These are phyloP conservation scores for Linnemannia exigua DNA, from an alignment of 192 early-diverging fungal genomes.

Conservation along the genomic window DNA sequence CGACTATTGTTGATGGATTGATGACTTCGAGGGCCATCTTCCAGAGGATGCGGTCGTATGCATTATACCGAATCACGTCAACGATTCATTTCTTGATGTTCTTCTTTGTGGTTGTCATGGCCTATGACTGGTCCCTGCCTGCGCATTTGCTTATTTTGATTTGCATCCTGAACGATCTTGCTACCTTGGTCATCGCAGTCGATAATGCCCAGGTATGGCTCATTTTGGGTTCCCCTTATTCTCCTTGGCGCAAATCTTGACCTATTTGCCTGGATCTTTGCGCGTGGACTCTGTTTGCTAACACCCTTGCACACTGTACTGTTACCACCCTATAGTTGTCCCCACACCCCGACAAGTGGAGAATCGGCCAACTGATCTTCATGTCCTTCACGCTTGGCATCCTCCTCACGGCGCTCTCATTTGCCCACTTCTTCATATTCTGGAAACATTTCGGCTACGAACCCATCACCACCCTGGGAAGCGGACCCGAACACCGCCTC, in stretches of 20 bases:
- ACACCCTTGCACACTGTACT: too few relatives aligned
- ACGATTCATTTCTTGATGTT: constrained; percentile 97
- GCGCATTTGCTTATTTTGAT: constrained; percentile 89
- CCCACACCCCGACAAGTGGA: constrained; percentile 93
- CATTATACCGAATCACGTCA: constrained; percentile 95
- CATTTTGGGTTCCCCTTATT: background rate
- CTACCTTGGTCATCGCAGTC: constrained; percentile 92
- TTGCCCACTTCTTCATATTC: constrained; percentile 87
- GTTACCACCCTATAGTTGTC: constrained; percentile 68
- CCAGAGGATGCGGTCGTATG: constrained; percentile 95
- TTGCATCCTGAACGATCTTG: constrained; percentile 92
- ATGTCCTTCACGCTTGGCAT: constrained; percentile 83
- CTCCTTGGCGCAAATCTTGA: background rate
- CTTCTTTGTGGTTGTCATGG: constrained; percentile 92
- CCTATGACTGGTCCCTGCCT: constrained; percentile 86
- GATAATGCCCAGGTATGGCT: constrained; percentile 83
- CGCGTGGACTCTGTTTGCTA: too few relatives aligned
- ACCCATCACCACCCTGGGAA: constrained; percentile 31
- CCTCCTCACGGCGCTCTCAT: constrained; percentile 82
- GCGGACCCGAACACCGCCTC: constrained; percentile 56
- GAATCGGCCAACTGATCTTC: constrained; percentile 92
- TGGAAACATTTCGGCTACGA: constrained; percentile 31
- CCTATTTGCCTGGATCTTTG: too few relatives aligned
- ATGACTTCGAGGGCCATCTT: constrained; percentile 93
- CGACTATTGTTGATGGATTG: constrained; percentile 95